A percentile compares a stretch with the other conserved stretches of the same genome.
phyloP scores from a whole-genome alignment of 2,329 filamentous ascomycete genomes.

The Trichoderma sp. region DNA sequence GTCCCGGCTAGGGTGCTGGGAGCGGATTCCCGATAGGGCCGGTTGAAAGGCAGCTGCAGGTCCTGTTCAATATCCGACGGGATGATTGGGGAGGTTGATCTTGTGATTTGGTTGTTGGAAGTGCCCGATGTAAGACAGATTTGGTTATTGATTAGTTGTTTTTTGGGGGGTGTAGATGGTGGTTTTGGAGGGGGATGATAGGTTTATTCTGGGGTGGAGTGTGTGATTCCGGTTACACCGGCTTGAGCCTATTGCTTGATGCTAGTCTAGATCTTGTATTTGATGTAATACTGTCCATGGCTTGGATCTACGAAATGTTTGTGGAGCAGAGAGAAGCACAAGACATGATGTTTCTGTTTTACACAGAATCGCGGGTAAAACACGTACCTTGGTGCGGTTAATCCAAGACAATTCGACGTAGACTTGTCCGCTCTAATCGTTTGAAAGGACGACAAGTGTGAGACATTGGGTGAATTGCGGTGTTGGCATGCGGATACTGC shows the following conservation, averaged over 20 bases:
- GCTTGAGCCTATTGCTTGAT: not conserved
- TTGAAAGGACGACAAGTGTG: not conserved
- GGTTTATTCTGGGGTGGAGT: not conserved
- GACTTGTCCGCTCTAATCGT: not conserved
- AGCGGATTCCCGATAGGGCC: not conserved
- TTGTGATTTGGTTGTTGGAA: not conserved
- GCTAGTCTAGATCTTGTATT: not conserved
- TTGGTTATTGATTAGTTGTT: not conserved
- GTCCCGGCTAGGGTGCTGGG: not conserved
- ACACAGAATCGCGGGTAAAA: not conserved
- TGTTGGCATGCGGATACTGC: not conserved
- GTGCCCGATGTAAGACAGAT: not conserved
- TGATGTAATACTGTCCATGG: not conserved
- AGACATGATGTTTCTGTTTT: not conserved
- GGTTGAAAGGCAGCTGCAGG: not conserved
- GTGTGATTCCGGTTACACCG: not conserved
- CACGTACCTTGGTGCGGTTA: not conserved
- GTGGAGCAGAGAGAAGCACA: not conserved
- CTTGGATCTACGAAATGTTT: not conserved
- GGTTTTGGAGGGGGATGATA: not conserved
- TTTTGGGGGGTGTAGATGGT: not conserved
- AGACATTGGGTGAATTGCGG: not conserved
- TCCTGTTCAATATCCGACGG: not conserved
- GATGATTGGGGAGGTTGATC: not conserved
- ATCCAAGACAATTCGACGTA: not conserved